These are phyloP conservation scores for Neobulgaria alba DNA, from an alignment of 2,329 filamentous ascomycete species.

Conservation along the genomic window DNA sequence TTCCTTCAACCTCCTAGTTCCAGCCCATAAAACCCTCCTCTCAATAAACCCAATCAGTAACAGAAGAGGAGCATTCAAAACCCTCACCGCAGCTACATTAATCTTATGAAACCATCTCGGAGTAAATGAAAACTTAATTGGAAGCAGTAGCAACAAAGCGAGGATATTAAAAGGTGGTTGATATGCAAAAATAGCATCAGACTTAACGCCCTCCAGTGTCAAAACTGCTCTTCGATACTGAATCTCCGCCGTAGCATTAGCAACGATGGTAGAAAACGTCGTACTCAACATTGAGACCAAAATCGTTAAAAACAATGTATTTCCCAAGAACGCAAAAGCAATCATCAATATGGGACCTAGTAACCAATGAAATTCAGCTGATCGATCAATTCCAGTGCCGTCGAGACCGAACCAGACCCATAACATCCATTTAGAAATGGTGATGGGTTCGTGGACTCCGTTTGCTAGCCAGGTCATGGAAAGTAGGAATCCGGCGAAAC, in stretches of 20 bases:
- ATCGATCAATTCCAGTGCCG: conserved; percentile 43
- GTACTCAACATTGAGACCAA: conserved; percentile 80
- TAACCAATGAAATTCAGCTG: conserved; percentile 59
- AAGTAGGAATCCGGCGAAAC: conserved; percentile 73
- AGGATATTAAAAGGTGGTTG: conserved; percentile 77
- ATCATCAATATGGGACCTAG: conserved; percentile 69
- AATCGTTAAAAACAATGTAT: conserved; percentile 83
- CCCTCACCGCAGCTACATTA: conserved; percentile 67
- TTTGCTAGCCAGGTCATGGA: conserved; percentile 72
- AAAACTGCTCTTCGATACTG: conserved; percentile 74
- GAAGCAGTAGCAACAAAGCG: conserved; percentile 64
- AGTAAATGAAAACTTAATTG: conserved; percentile 69
- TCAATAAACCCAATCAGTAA: conserved; percentile 64
- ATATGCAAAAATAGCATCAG: conserved; percentile 54
- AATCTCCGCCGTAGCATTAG: conserved; percentile 73
- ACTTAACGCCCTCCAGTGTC: conserved; percentile 79
- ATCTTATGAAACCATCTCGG: conserved; percentile 86
- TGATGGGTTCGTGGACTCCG: conserved; percentile 52
- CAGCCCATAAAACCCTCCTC: conserved; percentile 56
- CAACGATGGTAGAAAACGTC: conserved; percentile 70
- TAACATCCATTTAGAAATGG: conserved; percentile 83
- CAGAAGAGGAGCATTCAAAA: conserved; percentile 67
- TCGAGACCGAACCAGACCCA: conserved; percentile 91
- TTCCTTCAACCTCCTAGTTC: conserved; percentile 13
- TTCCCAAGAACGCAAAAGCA: conserved; percentile 75